Evolutionary conservation across 140 eudicot species (phyloP), one percentile per base, ranked within the genome.

Genomic region (Bidens hawaiensis): DNA sequence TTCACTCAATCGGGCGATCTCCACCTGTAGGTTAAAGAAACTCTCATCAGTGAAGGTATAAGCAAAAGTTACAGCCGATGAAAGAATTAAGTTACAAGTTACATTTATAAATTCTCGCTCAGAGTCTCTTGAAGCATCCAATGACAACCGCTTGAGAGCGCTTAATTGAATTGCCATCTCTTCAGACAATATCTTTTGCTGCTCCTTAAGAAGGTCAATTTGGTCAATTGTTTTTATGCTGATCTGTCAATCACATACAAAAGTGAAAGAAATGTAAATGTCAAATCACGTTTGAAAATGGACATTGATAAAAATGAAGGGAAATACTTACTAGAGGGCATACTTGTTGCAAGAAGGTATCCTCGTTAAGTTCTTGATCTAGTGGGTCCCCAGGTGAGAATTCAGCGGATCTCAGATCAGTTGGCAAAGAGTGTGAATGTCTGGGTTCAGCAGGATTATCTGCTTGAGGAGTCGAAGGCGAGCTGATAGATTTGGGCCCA

Each of bases 391-490:
- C 79, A 5, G 79, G 68, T 40, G 89, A 73, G 70, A 71, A 82
- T 18, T 81, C 93, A 14, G 80, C 82, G 38, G 94, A 82, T 64
- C 85, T 77, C 70, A 75, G 72, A 65, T 88, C 99, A 13, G 90
- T 30, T 13, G 64, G 81, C 57, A 83, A 59, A 54, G 95, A 85
- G 60, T 78, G 82, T 45, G 96, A 84, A 74, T 62, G 77, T 72
- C 96, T 79, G 67, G 90, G 62, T 74, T 93, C 99, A 62, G 51
- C 25, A 19, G 68, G 85, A 70, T 80, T 84, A 69, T 83, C 95
- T 62, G 89, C 89, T 61, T 79, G 89, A 60, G 99, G 96, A 42
- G 99, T 93, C 65, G 96, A 93, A 52, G 99, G 94, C 48, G 89
- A 74, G 72, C 96, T 85, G 30, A 74, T 76, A 34, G 98, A 83